Evolutionary conservation across 1,139 yeast species (phyloP).

Genomic region (Diutina neorugosa): DNA sequence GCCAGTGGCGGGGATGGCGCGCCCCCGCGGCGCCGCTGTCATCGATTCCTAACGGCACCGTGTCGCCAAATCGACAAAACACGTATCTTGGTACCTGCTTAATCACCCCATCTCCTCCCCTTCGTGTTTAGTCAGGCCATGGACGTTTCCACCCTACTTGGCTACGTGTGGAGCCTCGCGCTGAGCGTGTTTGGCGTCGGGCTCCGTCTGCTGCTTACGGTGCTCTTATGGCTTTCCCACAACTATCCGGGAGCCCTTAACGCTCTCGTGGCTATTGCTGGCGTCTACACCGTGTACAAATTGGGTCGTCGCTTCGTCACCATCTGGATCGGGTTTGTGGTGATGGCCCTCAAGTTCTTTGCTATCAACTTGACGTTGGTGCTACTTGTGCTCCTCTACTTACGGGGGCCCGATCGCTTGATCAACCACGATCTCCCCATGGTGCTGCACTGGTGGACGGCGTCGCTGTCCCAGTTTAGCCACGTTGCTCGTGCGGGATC

Average conservation of each 20-base stretch:
- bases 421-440: conserved; percentile 1
- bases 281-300: not conserved
- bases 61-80: not conserved
- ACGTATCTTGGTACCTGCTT: not conserved
- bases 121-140: not conserved
- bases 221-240: not conserved
- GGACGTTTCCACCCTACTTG: not conserved
- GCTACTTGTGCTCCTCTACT: not conserved
- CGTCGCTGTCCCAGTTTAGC: not conserved
- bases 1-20: not conserved
- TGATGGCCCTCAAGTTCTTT: not conserved
- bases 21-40: not conserved
- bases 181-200: not conserved
- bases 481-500: not conserved
- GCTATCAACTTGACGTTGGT: not conserved
- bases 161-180: not conserved
- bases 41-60: not conserved
- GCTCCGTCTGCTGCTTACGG: not conserved
- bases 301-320: not conserved
- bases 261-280: not conserved
- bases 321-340: not conserved
- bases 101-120: not conserved
- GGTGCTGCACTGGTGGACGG: not conserved
- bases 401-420: conserved; percentile 1
- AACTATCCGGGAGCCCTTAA: conserved; percentile 2